These are phyloP conservation scores for Tolypocladium tropicale DNA, from an alignment of 2,329 filamentous ascomycete species.

Conservation along the genomic window DNA sequence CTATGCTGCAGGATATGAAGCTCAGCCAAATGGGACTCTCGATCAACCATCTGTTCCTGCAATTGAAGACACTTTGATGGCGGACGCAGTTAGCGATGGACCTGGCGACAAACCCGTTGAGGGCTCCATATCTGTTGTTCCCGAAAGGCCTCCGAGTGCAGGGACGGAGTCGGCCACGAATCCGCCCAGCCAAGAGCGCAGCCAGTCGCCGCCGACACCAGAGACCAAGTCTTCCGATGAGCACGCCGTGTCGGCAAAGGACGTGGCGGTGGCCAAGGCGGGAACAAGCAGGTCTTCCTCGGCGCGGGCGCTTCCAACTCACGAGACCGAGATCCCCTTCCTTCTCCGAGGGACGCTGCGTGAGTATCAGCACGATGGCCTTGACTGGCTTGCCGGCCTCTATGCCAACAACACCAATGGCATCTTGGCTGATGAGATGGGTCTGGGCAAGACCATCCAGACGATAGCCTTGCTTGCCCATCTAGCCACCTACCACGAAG, in stretches of 20 bases:
- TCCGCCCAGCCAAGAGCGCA: slow-evolving; percentile 31
- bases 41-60: no score
- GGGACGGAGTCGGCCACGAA: slow-evolving; percentile 34
- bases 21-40: background rate
- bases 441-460: slow-evolving; percentile 94
- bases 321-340: slow-evolving; percentile 67
- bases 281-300: slow-evolving; percentile 22
- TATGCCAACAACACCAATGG: slow-evolving; percentile 92
- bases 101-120: background rate
- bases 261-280: slow-evolving; percentile 21
- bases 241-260: slow-evolving; percentile 29
- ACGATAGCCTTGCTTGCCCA: slow-evolving; percentile 92
- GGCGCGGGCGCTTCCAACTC: slow-evolving; percentile 19
- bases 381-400: slow-evolving; percentile 91
- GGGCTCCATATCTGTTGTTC: background rate
- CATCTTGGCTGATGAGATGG: slow-evolving; percentile 97
- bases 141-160: slow-evolving; percentile 23
- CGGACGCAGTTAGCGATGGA: background rate
- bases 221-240: slow-evolving; percentile 42
- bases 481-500: slow-evolving; percentile 76
- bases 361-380: slow-evolving; percentile 93
- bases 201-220: slow-evolving; percentile 36
- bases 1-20: background rate
- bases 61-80: background rate
- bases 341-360: slow-evolving; percentile 80